Base-by-base conservation (phyloP, 2,329 filamentous ascomycete genomes). In the Torrubiellomyces zombiae region DNA sequence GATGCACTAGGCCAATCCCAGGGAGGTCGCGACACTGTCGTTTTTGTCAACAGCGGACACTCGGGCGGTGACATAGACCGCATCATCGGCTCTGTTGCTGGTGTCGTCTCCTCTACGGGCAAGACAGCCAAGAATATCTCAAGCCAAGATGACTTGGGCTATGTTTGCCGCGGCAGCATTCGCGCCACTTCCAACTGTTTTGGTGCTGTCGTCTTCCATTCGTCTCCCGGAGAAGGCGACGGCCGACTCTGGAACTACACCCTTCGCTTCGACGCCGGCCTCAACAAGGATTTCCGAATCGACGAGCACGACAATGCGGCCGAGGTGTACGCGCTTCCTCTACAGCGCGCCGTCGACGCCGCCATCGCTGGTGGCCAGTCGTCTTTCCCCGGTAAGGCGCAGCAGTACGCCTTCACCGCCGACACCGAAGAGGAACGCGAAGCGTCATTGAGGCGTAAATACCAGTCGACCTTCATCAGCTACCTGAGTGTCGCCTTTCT, bases 41-140 rank as follows among this genome's bases (percentile, higher is more conserved):
- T 71, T 13, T 78, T 91, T 31, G 71, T 86, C 25, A 73, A 85
- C 42, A 80, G 69, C 45, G 76, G 75, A n/a, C 52, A 67, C 26
- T 56, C 56, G 0, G 72, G 67, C 9, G 78, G 77, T 10, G 63
- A 74, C 28, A 80, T 86, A 27, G 68, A 75, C 27, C 52, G 54
- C 9, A 69, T 86, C 16, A 81, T 86, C 32, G 53, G 62, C 31
- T 44, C 53, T 5, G 43, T 42, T 9, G 28, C 32, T 14, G 24
- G 33, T 2, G 29, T 32, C 7, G 35, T 45, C 13, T 26, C 25
- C 1, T 27, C 24, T 7, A 41, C 43, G 1, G 44, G 44, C 4
- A 41, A 37, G 25, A 39, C 39, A 11, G 37, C 42, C 7, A 39
- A 31, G 4, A 36, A 20, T 1, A 29, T 44, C 7, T 17, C 20